Evolutionary conservation across 1,284 basidiomycete genomes (phyloP).

Genomic region (Heimioporus punctisporus): DNA sequence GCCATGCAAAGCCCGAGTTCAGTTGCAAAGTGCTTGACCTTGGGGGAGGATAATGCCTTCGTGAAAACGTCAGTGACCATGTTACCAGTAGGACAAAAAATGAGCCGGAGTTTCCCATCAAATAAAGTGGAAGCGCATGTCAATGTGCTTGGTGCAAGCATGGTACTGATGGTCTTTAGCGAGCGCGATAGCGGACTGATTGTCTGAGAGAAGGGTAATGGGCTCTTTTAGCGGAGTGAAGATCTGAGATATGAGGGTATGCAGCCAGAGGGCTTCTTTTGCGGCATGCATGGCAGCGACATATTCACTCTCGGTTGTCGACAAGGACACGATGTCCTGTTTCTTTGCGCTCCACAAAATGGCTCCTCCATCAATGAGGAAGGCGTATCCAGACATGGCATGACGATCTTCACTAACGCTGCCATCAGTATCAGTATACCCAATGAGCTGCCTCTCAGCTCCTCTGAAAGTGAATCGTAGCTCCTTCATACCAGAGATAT

Average conservation of each 20-base stretch:
- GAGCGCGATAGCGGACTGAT: slow-evolving; percentile 31
- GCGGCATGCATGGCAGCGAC: too few relatives aligned
- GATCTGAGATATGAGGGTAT: slow-evolving; percentile 9
- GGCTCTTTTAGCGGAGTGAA: not conserved
- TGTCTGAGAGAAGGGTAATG: slow-evolving; percentile 28
- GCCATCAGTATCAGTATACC: too few relatives aligned
- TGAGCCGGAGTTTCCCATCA: not conserved
- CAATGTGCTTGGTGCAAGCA: slow-evolving; percentile 36
- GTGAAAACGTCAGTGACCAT: not conserved
- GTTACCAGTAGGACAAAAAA: not conserved
- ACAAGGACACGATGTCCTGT: too few relatives aligned
- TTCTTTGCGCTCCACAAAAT: too few relatives aligned
- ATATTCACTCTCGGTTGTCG: too few relatives aligned
- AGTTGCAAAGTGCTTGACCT: not conserved
- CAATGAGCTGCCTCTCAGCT: too few relatives aligned
- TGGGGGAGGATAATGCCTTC: not conserved
- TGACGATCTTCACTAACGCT: too few relatives aligned
- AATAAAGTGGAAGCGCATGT: slow-evolving; percentile 17
- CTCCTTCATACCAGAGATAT: slow-evolving; percentile 13
- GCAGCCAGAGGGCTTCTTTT: slow-evolving; percentile 19
- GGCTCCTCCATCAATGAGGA: too few relatives aligned
- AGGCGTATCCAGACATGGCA: too few relatives aligned
- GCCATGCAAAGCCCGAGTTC: not conserved
- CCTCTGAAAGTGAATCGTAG: slow-evolving; percentile 15
- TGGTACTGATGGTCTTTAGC: slow-evolving; percentile 27